Base-by-base conservation (phyloP, 2,329 filamentous ascomycete species). In the Whalleya microplaca region DNA sequence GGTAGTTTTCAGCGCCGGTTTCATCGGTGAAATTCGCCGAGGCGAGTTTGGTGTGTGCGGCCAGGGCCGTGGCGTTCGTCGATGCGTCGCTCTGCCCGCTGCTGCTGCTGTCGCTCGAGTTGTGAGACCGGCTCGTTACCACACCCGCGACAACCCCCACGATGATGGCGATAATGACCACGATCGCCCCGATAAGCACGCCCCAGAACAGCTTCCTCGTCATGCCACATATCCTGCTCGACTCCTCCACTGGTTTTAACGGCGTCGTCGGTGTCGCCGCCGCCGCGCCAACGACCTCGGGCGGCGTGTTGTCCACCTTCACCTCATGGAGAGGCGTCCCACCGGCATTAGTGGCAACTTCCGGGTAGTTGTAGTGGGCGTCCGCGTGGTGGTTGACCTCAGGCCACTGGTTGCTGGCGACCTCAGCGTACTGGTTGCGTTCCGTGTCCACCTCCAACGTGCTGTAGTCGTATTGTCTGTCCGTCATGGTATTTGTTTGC, bases 361-460 rank as follows among this genome's bases (percentile, higher is more conserved):
- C 61, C 48, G 53, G 58, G 29, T 59, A 59, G 21, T 47, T 57
- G 3, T 40, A n/a, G 32, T 56, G 40, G 45, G 48, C 48, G 45
- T 43, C 51, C 37, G 59, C 61, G 40, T 55, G 5, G 2, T 56
- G 55, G 48, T 45, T 79, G 80, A 53, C 78, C 77, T 32, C 73
- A 69, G 54, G 76, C 69, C 58, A 76, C 18, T 49, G 55, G 14
- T 50, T 47, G 19, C 41, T 14, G 18, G 47, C 41, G 9, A 50
- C 42, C 46, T 60, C 55, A 41, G 53, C 55, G 40, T 53, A 57
- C n/a, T 56, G 52, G 3, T 58, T 50, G 41, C 54, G 54, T n/a
- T 60, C 49, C 9, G 47, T 52, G 46, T 64, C 59, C 32, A 64
- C 53, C 52, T 65, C 63, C 16, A 65, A 27, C 19, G 59, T 64